Base-by-base conservation (phyloP, 805 yeast genomes). In the Nakazawaea peltata region DNA sequence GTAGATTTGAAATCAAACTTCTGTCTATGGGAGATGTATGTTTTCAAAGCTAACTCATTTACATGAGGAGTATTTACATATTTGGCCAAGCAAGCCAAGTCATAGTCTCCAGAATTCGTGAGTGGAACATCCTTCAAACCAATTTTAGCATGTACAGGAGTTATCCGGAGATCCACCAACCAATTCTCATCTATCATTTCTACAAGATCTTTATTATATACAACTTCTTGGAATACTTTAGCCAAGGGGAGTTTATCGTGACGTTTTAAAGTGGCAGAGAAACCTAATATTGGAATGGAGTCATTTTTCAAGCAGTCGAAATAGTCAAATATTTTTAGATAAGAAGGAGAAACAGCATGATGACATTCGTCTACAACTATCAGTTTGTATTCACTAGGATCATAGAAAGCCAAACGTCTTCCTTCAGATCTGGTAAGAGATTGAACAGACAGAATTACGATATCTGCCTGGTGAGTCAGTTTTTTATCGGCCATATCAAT, bases 291-390 rank as follows among this genome's bases (percentile, higher is more conserved):
- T 1, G 75, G 70, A 2, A 79, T 63, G 38, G 74, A 59, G 1
- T 60, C 51, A 0, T 58, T 44, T 4, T 13, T 19, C 26, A 54
- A 46, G 6, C 79, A 78, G 1, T 62, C 61, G 46, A 88, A 85
- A 47, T 83, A 65, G 3, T 62, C 52, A 34, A 85, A 51, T 1
- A 87, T 65, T 21, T 66, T 63, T 13, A 57, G 30, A 61, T 88
- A 90, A 1, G 87, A 66, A 12, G 54, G 50, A 1, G 95, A 86
- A 1, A 83, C 81, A 0, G 94, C 79, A 55, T 88, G 97, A 50
- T 88, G 97, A 27, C 95, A 94, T 53, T 88, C 97, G 56, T 88
- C 97, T 2, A 88, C 64, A 15, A 88, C 75, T 13, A 90, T 71
- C 22, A 87, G 64, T 49, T 84, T 81, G 58, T 69, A 80, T n/a